Evolutionary conservation across 108 stramenopile species (phyloP), one percentile per base, ranked within the genome.

Genomic region (Cylindrotheca closterium): DNA sequence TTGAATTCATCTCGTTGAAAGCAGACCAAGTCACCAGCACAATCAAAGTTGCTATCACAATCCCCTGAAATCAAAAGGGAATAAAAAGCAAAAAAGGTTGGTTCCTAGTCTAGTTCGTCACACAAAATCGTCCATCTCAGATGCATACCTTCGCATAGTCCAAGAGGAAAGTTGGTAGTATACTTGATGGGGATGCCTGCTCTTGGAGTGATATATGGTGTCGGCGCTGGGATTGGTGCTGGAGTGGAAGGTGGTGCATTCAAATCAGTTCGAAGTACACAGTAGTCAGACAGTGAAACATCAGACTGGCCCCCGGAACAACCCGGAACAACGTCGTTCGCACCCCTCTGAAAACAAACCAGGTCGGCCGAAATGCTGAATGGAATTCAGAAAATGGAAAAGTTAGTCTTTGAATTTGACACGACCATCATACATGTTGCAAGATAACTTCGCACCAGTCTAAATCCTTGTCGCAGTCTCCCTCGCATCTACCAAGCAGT

Each of bases 291-390:
- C 10, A 7, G 5, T 8, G 27, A 61, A 19, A 8, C 8, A 45
- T 59, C 56, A 4, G 8, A 15, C 15, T 15, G 26, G 19, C 74
- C 79, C 7, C 83, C 83, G 3, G 24, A 15, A 46, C 83, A 84
- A 47, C 80, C 80, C 4, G 79, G 83, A 27, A 84, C 74, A 0
- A 33, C 23, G 21, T 70, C 70, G 37, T 42, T 10, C 7, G 37
- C 37, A 7, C 15, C 37, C 15, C 10, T 42, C 7, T 15, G 37
- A 42, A 42, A 42, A 15, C 37, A n/a, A n/a, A n/a, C n/a, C n/a
- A n/a, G n/a, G n/a, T n/a, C n/a, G n/a, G n/a, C n/a, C n/a, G n/a
- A n/a, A n/a, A n/a, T n/a, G n/a, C n/a, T n/a, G n/a, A n/a, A n/a
- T n/a, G n/a, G n/a, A n/a, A n/a, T n/a, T n/a, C n/a, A n/a, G n/a